phyloP scores from a whole-genome alignment of 2,329 filamentous ascomycete genomes.

The Botryotinia calthae region DNA sequence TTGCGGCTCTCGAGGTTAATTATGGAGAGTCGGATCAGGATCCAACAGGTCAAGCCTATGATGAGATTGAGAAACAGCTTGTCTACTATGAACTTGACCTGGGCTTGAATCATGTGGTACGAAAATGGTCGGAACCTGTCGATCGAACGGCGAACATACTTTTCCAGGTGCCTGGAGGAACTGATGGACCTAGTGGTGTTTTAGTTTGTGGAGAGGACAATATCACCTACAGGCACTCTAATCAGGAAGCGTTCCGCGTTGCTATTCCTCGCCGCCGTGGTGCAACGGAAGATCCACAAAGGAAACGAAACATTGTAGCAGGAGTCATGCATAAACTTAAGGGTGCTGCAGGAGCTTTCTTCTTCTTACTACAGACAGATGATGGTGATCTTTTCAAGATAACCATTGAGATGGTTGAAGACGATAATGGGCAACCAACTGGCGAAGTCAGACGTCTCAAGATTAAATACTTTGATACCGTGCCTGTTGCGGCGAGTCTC shows the following conservation, averaged over 20 bases:
- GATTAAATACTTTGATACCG: conserved; percentile 97
- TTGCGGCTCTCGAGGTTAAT: conserved; percentile 90
- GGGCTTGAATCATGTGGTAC: conserved; percentile 93
- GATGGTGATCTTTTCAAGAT: conserved; percentile 99
- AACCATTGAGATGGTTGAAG: conserved; percentile 85
- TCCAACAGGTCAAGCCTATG: conserved; percentile 75
- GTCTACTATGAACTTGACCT: conserved; percentile 98
- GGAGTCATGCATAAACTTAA: conserved; percentile 98
- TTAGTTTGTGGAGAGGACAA: conserved; percentile 92
- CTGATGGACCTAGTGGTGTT: conserved; percentile 90
- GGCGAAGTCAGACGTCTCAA: conserved; percentile 80
- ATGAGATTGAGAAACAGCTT: conserved; percentile 82
- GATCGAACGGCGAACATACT: conserved; percentile 85
- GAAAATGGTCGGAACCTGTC: conserved; percentile 93
- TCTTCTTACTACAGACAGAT: conserved; percentile 92
- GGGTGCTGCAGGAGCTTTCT: conserved; percentile 78
- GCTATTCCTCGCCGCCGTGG: conserved; percentile 85
- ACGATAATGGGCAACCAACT: conserved; percentile 72
- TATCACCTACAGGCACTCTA: conserved; percentile 95
- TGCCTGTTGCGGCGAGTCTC: conserved; percentile 81
- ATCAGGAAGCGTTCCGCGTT: conserved; percentile 84
- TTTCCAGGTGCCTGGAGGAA: conserved; percentile 92
- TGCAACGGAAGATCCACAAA: conserved; percentile 84
- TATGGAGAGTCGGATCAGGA: conserved; percentile 92
- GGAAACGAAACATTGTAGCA: conserved; percentile 81